These are phyloP conservation scores for Sclerotiophoma versabilis DNA, from an alignment of 2,329 filamentous ascomycete species.

Conservation along the genomic window DNA sequence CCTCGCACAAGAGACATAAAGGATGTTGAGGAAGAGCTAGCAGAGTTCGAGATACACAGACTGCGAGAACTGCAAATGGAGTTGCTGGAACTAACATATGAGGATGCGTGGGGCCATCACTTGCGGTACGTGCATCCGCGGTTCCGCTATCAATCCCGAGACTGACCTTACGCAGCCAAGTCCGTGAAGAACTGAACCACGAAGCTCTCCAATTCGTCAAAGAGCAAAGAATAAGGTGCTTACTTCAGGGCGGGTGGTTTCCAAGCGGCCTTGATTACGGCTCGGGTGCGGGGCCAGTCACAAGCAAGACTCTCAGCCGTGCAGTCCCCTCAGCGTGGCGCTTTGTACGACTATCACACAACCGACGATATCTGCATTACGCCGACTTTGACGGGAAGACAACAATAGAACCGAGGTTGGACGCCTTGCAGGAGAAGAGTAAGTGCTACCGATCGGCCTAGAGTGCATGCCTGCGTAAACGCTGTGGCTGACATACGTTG, in stretches of 20 bases:
- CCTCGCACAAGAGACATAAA: slow-evolving; percentile 81
- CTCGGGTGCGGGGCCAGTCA: slow-evolving; percentile 56
- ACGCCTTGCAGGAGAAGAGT: slow-evolving; percentile 77
- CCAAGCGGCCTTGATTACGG: slow-evolving; percentile 60
- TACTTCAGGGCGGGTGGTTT: slow-evolving; percentile 92
- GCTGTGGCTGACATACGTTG: slow-evolving; percentile 37
- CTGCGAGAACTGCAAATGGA: slow-evolving; percentile 93
- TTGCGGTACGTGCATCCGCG: slow-evolving; percentile 59
- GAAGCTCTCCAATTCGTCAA: slow-evolving; percentile 97
- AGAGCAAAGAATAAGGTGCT: slow-evolving; percentile 90
- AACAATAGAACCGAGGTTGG: slow-evolving; percentile 72
- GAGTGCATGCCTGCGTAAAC: slow-evolving; percentile 25
- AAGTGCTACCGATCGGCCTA: slow-evolving; percentile 35
- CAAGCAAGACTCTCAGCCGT: slow-evolving; percentile 51
- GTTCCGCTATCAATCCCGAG: slow-evolving; percentile 6
- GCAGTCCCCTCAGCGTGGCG: slow-evolving; percentile 70
- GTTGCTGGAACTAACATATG: slow-evolving; percentile 86
- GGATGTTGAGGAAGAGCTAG: slow-evolving; percentile 88
- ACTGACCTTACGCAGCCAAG: slow-evolving; percentile 61
- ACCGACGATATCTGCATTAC: slow-evolving; percentile 88
- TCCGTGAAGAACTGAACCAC: slow-evolving; percentile 88
- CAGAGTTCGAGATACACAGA: slow-evolving; percentile 79
- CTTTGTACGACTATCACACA: slow-evolving; percentile 88
- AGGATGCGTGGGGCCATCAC: slow-evolving; percentile 93
- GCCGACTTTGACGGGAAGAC: slow-evolving; percentile 77